Evolutionary conservation across 2,329 filamentous ascomycete species (phyloP), one percentile per base, ranked within the genome.

Genomic region (Botrytis pseudocinerea): DNA sequence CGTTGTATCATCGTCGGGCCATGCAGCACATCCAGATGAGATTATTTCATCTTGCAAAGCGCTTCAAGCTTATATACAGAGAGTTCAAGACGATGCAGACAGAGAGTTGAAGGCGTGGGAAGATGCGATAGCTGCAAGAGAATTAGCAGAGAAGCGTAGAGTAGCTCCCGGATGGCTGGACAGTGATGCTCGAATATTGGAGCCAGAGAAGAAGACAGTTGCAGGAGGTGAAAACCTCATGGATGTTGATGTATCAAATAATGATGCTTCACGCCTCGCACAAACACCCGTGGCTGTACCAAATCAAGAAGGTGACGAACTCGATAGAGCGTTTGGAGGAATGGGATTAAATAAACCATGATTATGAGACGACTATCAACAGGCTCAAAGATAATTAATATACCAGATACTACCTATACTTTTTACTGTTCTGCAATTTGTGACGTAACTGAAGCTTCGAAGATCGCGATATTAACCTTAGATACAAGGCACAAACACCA

Each of bases 11-110:
- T 85, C 87, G 18, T 91, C 93, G 0, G 93, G 92, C 44, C 92
- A 95, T 80, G 90, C 94, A 63, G 94, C 95, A 8, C 93, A 97
- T 78, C 94, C 96, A 0, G 90, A 94, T 78, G 91, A 95, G 77
- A 97, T 99, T 79, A 87, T 95, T 32, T 87, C 90, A 22, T 94
- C 93, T 38, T 98, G 95, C 83, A 88, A 88, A 75, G 91, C 92
- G 12, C 87, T 99, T 60, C 90, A 92, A 77, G 87, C 89, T 1
- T 93, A 98, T 82, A 85, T 99, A 20, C 84, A 89, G 40, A 89
- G 90, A 76, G 86, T 93, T 76, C 87, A 91, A 76, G 85, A 87
- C 4, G 90, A 93, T 51, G 93, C 93, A 2, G 87, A 92, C 75
- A 84, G 85, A 51, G 88, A 91, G 71, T 85, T 98, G 71, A 83